Evolutionary conservation across 331 rosid species (phyloP), one percentile per base, ranked within the genome.

Genomic region (Acacia concinna): DNA sequence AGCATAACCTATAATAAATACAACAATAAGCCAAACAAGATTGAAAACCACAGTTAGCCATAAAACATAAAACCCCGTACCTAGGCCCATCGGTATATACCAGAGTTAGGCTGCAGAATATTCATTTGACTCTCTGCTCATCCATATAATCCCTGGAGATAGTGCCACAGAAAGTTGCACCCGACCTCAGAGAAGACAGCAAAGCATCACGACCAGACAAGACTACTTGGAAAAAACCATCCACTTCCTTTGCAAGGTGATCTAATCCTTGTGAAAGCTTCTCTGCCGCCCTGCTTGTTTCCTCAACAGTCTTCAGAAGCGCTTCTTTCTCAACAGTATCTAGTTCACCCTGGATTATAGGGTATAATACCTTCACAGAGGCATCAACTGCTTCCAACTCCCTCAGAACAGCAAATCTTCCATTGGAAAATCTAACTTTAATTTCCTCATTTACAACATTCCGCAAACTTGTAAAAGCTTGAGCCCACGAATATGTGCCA

Each of bases 331-430:
- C 83, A 3, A 52, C 51, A 0, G 79, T 64, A 52, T 68, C 88
- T 6, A 5, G 79, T 34, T 81, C 88, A 57, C 89, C 85, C 72
- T 86, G 91, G 74, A 91, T 86, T 41, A 81, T 59, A 27, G 97
- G 89, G 83, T 81, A 85, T 76, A 95, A 69, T 46, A 68, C 81
- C 83, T 85, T 88, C 34, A 86, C 91, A 40, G 52, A 54, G 78
- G 72, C 76, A 74, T 87, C 92, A 68, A 90, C 92, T 1, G 89
- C 84, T 84, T 91, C 96, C 75, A 95, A 86, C 87, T 95, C 98
- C 63, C 52, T 87, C 84, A 92, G 46, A 7, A 82, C 85, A 17
- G 89, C 80, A 40, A 83, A 80, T 37, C 78, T 88, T 34, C 88
- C 91, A 31, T 51, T 66, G 11, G 90, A 78, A 68, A 79, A 82